Evolutionary conservation across 2,329 filamentous ascomycete species (phyloP), one percentile per base, ranked within the genome.

Genomic region (Emmonsia crescens): DNA sequence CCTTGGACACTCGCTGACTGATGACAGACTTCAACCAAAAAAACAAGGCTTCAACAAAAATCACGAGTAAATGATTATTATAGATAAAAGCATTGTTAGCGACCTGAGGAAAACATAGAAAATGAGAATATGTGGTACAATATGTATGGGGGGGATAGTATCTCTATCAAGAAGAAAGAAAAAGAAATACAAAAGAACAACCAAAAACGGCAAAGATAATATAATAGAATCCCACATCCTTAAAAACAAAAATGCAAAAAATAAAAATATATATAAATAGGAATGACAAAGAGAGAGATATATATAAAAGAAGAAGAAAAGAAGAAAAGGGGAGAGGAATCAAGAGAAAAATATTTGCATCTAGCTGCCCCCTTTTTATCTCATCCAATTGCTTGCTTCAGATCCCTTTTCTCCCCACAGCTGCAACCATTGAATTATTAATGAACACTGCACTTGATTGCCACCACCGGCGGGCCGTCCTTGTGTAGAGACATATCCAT

Each of bases 331-430:
- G 27, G 27, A 52, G 5, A 24, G 24, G 27, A 29, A 33, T 24
- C 12, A 29, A 14, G 9, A 10, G 24, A 27, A 49, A 51, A 24
- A 29, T 2, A 51, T 51, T 51, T 29, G 14, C 21, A 14, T 51
- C 48, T 14, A 27, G 38, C 38, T 19, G 38, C 38, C 38, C 14
- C 19, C n/a, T 1, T 9, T 21, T 46, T 21, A 46, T 46, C 42
- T n/a, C 16, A 40, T 46, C 19, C n/a, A n/a, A n/a, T n/a, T 46
- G 19, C 24, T 33, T 19, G 49, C 49, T 33, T n/a, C 49, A 46
- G 8, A 4, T 33, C 27, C 27, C 48, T 9, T 52, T 31, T 31
- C 24, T n/a, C 27, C 31, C 49, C 76, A 57, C 1, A 46, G 6
- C n/a, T 21, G 42, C 42, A 19, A 21, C 19, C n/a, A 46, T 51